A percentile compares a stretch with the other conserved stretches of the same genome.
phyloP scores from a whole-genome alignment of 2,329 filamentous ascomycete genomes.

The Claviceps sp. region DNA sequence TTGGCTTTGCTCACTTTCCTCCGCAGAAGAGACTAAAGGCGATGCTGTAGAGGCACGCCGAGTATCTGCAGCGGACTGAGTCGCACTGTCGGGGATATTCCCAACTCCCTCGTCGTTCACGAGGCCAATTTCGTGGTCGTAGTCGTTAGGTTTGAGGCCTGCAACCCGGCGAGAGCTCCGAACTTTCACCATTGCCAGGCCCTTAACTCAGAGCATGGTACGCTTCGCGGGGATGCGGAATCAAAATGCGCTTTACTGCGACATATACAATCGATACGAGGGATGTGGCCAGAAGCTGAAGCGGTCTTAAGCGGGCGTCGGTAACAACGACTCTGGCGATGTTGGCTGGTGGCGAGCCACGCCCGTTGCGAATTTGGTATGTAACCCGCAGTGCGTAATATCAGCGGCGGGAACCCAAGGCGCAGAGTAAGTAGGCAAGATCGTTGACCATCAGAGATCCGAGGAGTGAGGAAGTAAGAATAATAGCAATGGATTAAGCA shows the following conservation, averaged over 20 bases:
- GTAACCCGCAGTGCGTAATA: too few relatives aligned
- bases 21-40: conserved; percentile 6
- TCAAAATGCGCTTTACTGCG: background rate
- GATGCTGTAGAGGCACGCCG: conserved; percentile 6
- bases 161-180: conserved; percentile 41
- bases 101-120: conserved; percentile 36
- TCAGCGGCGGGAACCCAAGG: too few relatives aligned
- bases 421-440: too few relatives aligned
- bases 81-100: conserved; percentile 12
- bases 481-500: background rate
- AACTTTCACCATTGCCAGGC: conserved; percentile 19
- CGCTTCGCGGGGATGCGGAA: background rate
- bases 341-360: background rate
- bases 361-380: background rate
- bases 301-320: background rate
- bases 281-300: background rate
- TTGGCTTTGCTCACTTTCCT: background rate
- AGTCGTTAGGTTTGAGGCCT: conserved; percentile 44
- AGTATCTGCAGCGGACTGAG: background rate
- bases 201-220: conserved; percentile 11
- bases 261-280: background rate
- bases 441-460: background rate
- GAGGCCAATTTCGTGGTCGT: conserved; percentile 59
- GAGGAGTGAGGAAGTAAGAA: background rate
- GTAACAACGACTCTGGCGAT: background rate